These are phyloP conservation scores for Penicillium canescens DNA, from an alignment of 495 filamentous ascomycete genomes.

Conservation along the genomic window DNA sequence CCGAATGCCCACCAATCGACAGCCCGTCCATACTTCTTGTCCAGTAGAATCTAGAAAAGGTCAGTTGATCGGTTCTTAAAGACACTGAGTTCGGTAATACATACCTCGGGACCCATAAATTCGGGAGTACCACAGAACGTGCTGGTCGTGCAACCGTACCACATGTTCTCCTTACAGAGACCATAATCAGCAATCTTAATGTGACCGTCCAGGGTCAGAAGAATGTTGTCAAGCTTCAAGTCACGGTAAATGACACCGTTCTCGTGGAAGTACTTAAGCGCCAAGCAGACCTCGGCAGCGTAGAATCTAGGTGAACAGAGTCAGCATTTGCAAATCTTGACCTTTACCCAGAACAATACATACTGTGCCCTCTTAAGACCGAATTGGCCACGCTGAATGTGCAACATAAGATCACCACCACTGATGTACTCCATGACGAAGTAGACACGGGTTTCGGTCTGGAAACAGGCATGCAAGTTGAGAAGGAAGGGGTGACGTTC, in stretches of 20 bases:
- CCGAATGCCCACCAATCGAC: slow-evolving; percentile 99
- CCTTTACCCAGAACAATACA: slow-evolving; percentile 33
- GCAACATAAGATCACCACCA: slow-evolving; percentile 97
- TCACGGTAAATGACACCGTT: slow-evolving; percentile 99
- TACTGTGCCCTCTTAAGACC: slow-evolving; percentile 94
- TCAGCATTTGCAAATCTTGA: background rate
- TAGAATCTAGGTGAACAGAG: slow-evolving; percentile 72
- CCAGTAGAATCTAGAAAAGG: slow-evolving; percentile 77
- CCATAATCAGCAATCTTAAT: slow-evolving; percentile 99
- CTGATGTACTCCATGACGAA: slow-evolving; percentile 99
- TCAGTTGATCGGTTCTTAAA: slow-evolving; percentile 15
- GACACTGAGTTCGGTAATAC: slow-evolving; percentile 14
- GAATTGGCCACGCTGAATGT: slow-evolving; percentile 97
- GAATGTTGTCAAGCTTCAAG: slow-evolving; percentile 98
- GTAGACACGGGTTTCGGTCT: slow-evolving; percentile 97
- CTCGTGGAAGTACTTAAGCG: slow-evolving; percentile 98
- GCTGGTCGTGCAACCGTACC: slow-evolving; percentile 94
- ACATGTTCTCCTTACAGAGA: slow-evolving; percentile 99
- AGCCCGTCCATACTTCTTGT: slow-evolving; percentile 98
- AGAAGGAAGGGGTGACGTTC: slow-evolving; percentile 96
- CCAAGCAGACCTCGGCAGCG: slow-evolving; percentile 94
- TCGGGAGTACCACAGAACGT: slow-evolving; percentile 99
- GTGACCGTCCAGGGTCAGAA: slow-evolving; percentile 93
- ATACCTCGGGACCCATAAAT: slow-evolving; percentile 98
- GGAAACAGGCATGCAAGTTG: slow-evolving; percentile 97